These are phyloP conservation scores for Hypoxylon rickii DNA, from an alignment of 495 filamentous ascomycete genomes.

Conservation along the genomic window DNA sequence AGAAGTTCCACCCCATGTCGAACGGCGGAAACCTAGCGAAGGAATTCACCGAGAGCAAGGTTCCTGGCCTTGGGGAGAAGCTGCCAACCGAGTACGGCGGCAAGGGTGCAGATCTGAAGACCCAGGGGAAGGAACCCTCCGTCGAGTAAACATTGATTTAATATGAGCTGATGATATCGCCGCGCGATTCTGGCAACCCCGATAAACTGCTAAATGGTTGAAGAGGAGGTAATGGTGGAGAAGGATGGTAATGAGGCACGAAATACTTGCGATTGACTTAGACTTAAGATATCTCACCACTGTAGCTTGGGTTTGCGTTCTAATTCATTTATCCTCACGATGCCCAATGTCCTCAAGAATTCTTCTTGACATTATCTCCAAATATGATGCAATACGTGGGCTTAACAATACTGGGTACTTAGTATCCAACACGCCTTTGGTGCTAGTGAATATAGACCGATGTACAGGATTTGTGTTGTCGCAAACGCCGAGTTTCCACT, in stretches of 20 bases:
- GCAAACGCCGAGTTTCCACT: too few relatives aligned
- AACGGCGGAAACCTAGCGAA: constrained; percentile 71
- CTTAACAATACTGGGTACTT: too few relatives aligned
- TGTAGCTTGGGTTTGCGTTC: constrained; percentile 6
- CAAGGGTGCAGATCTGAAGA: constrained; percentile 56
- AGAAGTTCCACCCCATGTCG: constrained; percentile 82
- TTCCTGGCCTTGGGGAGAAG: constrained; percentile 57
- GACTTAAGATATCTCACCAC: constrained; percentile 22
- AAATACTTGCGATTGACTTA: constrained; percentile 11
- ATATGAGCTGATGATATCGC: background rate
- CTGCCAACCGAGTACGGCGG: constrained; percentile 74
- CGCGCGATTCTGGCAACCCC: background rate
- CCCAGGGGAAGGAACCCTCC: constrained; percentile 41
- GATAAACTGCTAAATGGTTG: background rate
- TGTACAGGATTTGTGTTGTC: too few relatives aligned
- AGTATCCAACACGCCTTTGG: too few relatives aligned
- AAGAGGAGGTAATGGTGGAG: constrained; percentile 12
- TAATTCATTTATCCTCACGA: constrained; percentile 4
- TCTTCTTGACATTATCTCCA: too few relatives aligned
- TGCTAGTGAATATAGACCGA: too few relatives aligned
- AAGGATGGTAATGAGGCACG: constrained; percentile 28
- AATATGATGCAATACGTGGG: too few relatives aligned
- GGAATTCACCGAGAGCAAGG: constrained; percentile 58
- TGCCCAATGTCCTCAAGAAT: background rate
- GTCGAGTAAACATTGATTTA: constrained; percentile 22